phyloP scores from a whole-genome alignment of 2,329 filamentous ascomycete genomes.

The Plenodomus tracheiphilus region DNA sequence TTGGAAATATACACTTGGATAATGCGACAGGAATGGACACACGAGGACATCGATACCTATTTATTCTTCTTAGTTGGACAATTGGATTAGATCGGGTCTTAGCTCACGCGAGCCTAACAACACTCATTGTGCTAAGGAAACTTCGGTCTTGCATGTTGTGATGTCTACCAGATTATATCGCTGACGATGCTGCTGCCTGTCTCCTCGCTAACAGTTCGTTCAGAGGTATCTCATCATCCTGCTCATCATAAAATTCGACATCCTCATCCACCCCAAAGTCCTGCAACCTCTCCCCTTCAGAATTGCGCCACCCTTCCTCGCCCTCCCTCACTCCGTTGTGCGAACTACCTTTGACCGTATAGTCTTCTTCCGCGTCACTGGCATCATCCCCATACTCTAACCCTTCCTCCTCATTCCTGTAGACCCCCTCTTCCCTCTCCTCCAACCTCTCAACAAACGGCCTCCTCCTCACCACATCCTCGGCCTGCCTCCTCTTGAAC shows the following conservation, averaged over 20 bases:
- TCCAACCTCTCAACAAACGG: conserved; percentile 50
- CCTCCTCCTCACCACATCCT: conserved; percentile 52
- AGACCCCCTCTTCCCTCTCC: conserved; percentile 5
- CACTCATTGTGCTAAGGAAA: conserved; percentile 7
- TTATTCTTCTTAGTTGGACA: conserved; percentile 16
- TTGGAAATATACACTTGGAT: conserved; percentile 2
- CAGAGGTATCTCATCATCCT: conserved; percentile 70
- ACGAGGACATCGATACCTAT: conserved; percentile 13
- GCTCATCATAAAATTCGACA: conserved; percentile 66
- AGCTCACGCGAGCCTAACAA: conserved; percentile 19
- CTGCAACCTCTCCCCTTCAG: conserved; percentile 71
- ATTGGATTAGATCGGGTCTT: conserved; percentile 27
- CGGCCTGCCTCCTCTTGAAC: conserved; percentile 58
- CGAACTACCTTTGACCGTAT: conserved; percentile 12
- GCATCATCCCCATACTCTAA: conserved; percentile 29
- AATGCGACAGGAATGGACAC: conserved; percentile 8
- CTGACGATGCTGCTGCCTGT: conserved; percentile 8
- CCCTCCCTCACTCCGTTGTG: conserved; percentile 46
- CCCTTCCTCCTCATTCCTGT: conserved; percentile 7
- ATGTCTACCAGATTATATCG: background rate
- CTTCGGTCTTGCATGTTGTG: background rate
- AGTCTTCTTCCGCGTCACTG: conserved; percentile 22
- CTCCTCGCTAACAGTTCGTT: conserved; percentile 61
- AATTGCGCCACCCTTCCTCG: conserved; percentile 70
- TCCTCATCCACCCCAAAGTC: conserved; percentile 84